Evolutionary conservation across 441 rosid genomes (phyloP), one percentile per base, ranked within the genome.

Genomic region (Populus hybrid): DNA sequence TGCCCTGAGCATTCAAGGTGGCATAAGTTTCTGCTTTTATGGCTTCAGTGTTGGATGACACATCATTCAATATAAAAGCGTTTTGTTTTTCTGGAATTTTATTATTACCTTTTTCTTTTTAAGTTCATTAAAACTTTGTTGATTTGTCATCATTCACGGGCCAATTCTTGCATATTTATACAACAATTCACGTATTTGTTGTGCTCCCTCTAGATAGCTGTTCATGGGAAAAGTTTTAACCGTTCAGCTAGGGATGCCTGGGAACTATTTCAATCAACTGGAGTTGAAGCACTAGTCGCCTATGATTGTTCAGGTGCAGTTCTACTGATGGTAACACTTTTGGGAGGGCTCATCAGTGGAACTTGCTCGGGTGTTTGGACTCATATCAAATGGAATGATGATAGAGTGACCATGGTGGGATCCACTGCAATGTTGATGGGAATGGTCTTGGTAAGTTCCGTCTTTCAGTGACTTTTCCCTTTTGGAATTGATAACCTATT

Each of bases 251-350:
- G 99, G 79, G 99, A 95, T 79, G 99, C 97, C 5, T 95, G 98
- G 99, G 99, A 94, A 73, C 80, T 94, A 79, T 92, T 95, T 77
- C 99, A 95, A 82, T 95, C 97, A 72, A 95, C 99, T 23, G 98
- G 99, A 65, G 99, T 95, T 73, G 99, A 95, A 81, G 93, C 99
- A 54, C 95, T 95, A 65, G 91, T 95, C 64, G 99, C 97, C 24
- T 94, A 95, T 83, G 98, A 95, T 83, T 94, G 98, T 83, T 90
- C 97, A 10, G 98, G 98, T 69, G 99, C 97, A 70, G 98, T 92
- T 75, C 86, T 95, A 73, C 83, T 95, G 70, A 94, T 95, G 99
- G 93, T 93, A 76, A 92, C 94, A 18, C 24, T 95, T 68, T 85
- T 91, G 82, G 96, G 99, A 66, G 99, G 99, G 78, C 95, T 96